phyloP scores from a whole-genome alignment of 1,284 basidiomycete genomes.

The Sporisorium reilianum region DNA sequence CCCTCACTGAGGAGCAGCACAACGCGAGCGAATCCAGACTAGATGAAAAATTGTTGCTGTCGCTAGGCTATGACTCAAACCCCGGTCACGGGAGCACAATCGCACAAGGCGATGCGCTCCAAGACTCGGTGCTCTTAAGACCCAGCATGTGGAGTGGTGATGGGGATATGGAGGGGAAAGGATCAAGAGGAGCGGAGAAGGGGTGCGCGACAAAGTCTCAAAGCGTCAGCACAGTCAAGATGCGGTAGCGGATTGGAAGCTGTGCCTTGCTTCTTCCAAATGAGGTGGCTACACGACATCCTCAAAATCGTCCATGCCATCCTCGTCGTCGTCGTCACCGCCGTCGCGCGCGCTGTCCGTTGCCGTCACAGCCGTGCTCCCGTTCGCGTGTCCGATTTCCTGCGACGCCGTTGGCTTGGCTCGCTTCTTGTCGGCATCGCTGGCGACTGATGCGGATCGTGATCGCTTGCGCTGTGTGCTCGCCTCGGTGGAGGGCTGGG shows the following conservation, averaged over 20 bases:
- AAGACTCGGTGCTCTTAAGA: slow-evolving; percentile 60
- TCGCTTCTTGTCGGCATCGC: slow-evolving; percentile 35
- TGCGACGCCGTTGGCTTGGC: slow-evolving; percentile 21
- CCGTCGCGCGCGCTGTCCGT: slow-evolving; percentile 1
- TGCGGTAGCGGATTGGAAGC: slow-evolving; percentile 2
- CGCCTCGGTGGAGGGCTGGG: slow-evolving; percentile 9
- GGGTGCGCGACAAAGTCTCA: neutral
- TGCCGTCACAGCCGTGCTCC: neutral
- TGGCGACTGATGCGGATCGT: slow-evolving; percentile 19
- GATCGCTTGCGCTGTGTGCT: slow-evolving; percentile 34
- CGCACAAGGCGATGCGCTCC: slow-evolving; percentile 20
- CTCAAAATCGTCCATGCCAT: slow-evolving; percentile 63
- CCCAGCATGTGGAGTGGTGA: slow-evolving; percentile 33
- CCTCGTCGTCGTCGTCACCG: slow-evolving; percentile 46
- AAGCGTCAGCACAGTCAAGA: slow-evolving; percentile 18
- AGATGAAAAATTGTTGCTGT: slow-evolving; percentile 43
- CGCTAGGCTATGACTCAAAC: slow-evolving; percentile 61
- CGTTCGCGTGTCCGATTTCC: neutral
- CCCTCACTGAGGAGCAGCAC: slow-evolving; percentile 13
- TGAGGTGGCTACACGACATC: slow-evolving; percentile 55
- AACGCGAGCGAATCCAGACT: slow-evolving; percentile 35
- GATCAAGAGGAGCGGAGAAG: neutral
- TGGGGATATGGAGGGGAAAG: neutral
- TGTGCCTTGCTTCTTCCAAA: slow-evolving; percentile 7
- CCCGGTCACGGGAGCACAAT: slow-evolving; percentile 48